phyloP scores from a whole-genome alignment of 2,329 filamentous ascomycete species.

The Ceratocystis harringtonii region DNA sequence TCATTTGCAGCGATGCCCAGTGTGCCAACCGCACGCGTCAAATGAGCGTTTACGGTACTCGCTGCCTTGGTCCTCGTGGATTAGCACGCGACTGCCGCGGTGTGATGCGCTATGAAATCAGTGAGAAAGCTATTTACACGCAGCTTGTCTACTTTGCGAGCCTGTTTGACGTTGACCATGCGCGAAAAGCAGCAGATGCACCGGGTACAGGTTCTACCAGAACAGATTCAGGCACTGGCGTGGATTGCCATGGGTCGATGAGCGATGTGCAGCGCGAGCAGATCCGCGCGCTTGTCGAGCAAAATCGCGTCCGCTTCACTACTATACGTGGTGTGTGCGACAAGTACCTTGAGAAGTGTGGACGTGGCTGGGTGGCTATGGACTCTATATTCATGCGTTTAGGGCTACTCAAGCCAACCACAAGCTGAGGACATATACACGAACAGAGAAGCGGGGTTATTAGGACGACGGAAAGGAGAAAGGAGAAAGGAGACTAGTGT shows the following conservation, averaged over 20 bases:
- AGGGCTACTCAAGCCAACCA: slow-evolving; percentile 30
- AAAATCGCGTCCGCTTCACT: slow-evolving; percentile 66
- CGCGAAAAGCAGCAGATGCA: slow-evolving; percentile 39
- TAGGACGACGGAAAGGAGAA: slow-evolving; percentile 26
- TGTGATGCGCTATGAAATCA: slow-evolving; percentile 74
- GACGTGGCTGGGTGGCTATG: slow-evolving; percentile 87
- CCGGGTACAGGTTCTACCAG: slow-evolving; percentile 20
- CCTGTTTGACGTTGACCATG: slow-evolving; percentile 82
- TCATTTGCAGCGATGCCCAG: slow-evolving; percentile 76
- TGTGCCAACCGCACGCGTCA: slow-evolving; percentile 80
- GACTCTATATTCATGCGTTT: slow-evolving; percentile 64
- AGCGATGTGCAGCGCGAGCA: slow-evolving; percentile 44
- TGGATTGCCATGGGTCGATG: slow-evolving; percentile 19
- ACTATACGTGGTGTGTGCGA: slow-evolving; percentile 66
- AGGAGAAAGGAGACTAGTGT: slow-evolving; percentile 30
- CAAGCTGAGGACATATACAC: neutral
- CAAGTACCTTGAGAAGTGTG: slow-evolving; percentile 75
- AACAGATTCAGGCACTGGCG: slow-evolving; percentile 19
- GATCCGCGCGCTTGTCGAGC: slow-evolving; percentile 57
- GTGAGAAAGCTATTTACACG: slow-evolving; percentile 85
- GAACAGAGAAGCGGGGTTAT: neutral
- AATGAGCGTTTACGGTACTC: slow-evolving; percentile 81
- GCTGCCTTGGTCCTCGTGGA: slow-evolving; percentile 76
- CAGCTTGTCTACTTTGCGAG: slow-evolving; percentile 77
- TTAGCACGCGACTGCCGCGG: slow-evolving; percentile 73